phyloP scores from a whole-genome alignment of 768 basidiomycete species.

The Pleurotus djamor region DNA sequence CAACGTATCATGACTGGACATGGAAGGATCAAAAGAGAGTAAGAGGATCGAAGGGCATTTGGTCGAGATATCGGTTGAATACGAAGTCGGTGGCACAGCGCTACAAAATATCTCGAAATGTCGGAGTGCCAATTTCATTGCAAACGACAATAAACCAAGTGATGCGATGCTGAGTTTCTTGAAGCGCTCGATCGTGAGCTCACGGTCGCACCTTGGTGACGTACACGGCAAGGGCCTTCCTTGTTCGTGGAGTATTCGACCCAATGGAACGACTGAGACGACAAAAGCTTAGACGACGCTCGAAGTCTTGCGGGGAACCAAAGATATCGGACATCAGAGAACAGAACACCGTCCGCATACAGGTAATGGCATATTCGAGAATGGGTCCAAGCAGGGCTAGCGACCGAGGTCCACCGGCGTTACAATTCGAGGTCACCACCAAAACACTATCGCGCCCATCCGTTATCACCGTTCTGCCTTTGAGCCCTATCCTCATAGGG shows the following conservation, averaged over 20 bases:
- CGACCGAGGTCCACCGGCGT: slow-evolving; percentile 7
- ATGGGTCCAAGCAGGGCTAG: slow-evolving; percentile 42
- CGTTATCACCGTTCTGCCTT: slow-evolving; percentile 78
- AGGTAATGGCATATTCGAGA: slow-evolving; percentile 47
- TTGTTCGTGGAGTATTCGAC: not conserved
- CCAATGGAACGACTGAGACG: not conserved
- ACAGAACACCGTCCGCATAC: slow-evolving; percentile 56
- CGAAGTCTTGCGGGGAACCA: slow-evolving; percentile 16
- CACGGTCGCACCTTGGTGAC: not conserved
- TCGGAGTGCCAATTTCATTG: no score
- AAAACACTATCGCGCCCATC: slow-evolving; percentile 68
- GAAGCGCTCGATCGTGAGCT: no score
- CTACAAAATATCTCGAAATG: no score
- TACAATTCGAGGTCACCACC: slow-evolving; percentile 20
- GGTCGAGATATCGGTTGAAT: no score
- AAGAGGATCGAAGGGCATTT: no score
- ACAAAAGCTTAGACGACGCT: slow-evolving; percentile 1
- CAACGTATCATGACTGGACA: no score
- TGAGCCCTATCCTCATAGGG: slow-evolving; percentile 74
- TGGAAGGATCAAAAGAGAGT: no score
- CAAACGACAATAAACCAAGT: no score
- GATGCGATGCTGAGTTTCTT: no score
- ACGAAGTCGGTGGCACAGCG: no score
- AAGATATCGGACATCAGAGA: slow-evolving; percentile 43
- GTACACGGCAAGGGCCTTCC: no score